Conservation (phyloP, 2,329 filamentous ascomycete genomes). For the Neurospora crassa region DNA sequence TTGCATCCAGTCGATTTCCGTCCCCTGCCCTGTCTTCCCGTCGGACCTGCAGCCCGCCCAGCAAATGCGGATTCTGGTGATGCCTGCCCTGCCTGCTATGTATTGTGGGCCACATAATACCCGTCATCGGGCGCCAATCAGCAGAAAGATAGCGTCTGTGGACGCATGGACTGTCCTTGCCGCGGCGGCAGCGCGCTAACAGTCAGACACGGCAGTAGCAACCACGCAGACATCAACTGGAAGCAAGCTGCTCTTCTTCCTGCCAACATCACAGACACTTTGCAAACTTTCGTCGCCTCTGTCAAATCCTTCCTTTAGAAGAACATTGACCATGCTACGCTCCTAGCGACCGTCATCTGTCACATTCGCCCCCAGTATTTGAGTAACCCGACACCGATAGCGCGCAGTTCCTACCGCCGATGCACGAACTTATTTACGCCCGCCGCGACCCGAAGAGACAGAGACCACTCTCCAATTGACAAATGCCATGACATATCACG, state of each 20-base stretch:
- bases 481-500: conserved; percentile 25
- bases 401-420: background rate
- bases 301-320: background rate
- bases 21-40: background rate
- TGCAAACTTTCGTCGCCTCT: background rate
- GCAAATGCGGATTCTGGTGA: background rate
- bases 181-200: background rate
- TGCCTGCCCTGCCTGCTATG: background rate
- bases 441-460: background rate
- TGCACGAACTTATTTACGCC: background rate
- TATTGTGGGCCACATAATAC: background rate
- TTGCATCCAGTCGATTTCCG: background rate
- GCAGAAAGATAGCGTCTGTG: background rate
- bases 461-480: background rate
- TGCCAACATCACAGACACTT: background rate
- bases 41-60: background rate
- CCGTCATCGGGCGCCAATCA: background rate
- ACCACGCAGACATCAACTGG: background rate
- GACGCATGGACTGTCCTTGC: background rate
- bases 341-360: background rate
- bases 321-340: background rate
- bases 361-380: background rate
- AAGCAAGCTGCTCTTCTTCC: background rate
- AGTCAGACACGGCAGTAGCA: background rate
- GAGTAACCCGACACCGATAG: background rate